Percentiles rank a stretch among this genome's conserved stretches.
phyloP scores from a whole-genome alignment of 129 eudicot genomes.

The Helianthus tuberosus region DNA sequence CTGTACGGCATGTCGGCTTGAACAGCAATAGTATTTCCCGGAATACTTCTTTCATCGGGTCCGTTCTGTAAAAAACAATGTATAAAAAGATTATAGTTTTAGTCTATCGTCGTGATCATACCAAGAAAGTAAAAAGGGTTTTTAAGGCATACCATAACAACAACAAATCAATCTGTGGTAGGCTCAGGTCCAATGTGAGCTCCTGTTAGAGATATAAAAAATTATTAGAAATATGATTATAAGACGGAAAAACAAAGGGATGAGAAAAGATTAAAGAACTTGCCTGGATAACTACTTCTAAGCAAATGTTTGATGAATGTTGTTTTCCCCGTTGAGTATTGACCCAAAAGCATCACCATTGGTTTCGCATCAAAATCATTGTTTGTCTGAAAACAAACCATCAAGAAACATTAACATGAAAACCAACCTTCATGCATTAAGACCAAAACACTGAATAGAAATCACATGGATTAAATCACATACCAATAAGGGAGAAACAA shows the following conservation, averaged over 20 bases:
- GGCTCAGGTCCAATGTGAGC: slow-evolving; percentile 99
- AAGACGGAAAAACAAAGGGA: neutral
- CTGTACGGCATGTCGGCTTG: slow-evolving; percentile 98
- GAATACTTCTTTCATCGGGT: too few species aligned
- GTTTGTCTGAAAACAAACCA: too few species aligned
- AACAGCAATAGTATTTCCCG: slow-evolving; percentile 95
- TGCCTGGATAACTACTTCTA: slow-evolving; percentile 85
- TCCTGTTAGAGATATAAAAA: slow-evolving; percentile 45
- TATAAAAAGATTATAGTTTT: neutral
- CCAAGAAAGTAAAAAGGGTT: slow-evolving; percentile 11
- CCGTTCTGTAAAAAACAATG: slow-evolving; percentile 45
- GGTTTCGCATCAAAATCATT: too few species aligned
- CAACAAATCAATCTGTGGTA: slow-evolving; percentile 96
- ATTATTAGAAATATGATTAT: neutral
- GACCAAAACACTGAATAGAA: neutral
- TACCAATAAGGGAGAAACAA: slow-evolving; percentile 87
- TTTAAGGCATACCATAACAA: slow-evolving; percentile 77
- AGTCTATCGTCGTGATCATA: neutral
- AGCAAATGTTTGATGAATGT: too few species aligned
- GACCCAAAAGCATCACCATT: too few species aligned
- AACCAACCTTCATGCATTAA: slow-evolving; percentile 10
- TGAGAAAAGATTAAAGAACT: slow-evolving; percentile 10
- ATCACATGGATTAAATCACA: slow-evolving; percentile 24
- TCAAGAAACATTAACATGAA: neutral
- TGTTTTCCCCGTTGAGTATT: too few species aligned